Evolutionary conservation across 345 rosid genomes (phyloP).

Genomic region (Chamaenerion angustifolium): DNA sequence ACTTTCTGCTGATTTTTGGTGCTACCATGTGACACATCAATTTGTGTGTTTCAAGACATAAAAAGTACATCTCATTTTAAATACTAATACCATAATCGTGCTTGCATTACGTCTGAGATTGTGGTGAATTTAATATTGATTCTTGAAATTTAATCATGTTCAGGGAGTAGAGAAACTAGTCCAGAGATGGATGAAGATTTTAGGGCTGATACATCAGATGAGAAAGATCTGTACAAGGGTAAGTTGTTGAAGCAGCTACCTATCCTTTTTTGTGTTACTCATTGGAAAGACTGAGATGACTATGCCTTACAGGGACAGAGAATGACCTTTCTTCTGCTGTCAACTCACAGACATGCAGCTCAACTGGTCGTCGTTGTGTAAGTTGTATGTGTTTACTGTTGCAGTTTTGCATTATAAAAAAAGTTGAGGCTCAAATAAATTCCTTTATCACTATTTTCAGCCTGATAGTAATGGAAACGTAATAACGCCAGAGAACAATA

Average conservation of each 20-base stretch:
- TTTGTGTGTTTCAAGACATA: neutral
- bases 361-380: slow-evolving; percentile 88
- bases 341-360: slow-evolving; percentile 26
- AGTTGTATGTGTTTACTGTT: slow-evolving; percentile 99
- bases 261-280: slow-evolving; percentile 4
- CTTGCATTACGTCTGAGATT: neutral
- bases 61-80: neutral
- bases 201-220: slow-evolving; percentile 15
- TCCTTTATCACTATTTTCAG: slow-evolving; percentile 32
- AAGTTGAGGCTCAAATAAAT: slow-evolving; percentile 40
- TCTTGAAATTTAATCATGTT: slow-evolving; percentile 5
- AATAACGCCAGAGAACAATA: slow-evolving; percentile 24
- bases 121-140: slow-evolving; percentile 1
- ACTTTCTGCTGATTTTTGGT: neutral
- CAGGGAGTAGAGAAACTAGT: slow-evolving; percentile 36
- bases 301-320: slow-evolving; percentile 26
- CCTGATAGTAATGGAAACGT: slow-evolving; percentile 40
- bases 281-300: slow-evolving; percentile 9
- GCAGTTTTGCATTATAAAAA: slow-evolving; percentile 25
- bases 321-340: slow-evolving; percentile 20
- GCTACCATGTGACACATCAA: neutral
- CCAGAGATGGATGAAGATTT: slow-evolving; percentile 29
- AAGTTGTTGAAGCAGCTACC: slow-evolving; percentile 5
- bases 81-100: neutral
- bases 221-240: slow-evolving; percentile 29